phyloP scores from a whole-genome alignment of 257 asterid genomes.

The Echium plantagineum region DNA sequence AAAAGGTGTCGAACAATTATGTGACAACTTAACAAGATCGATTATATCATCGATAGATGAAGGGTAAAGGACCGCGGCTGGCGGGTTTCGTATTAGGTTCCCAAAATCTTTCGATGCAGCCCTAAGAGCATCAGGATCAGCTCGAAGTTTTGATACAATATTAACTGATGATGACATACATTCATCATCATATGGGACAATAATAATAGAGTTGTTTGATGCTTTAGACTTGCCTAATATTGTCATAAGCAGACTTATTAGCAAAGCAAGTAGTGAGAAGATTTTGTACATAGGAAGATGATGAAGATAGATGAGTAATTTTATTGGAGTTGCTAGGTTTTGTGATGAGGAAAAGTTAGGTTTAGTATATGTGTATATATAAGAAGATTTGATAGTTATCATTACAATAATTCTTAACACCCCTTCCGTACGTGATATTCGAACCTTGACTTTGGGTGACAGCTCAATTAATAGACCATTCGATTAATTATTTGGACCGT shows the following conservation, averaged over 20 bases:
- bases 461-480: too few relatives aligned
- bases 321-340: too few relatives aligned
- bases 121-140: conserved; percentile 19
- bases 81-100: conserved; percentile 31
- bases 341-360: background rate
- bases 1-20: conserved; percentile 34
- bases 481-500: too few relatives aligned
- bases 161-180: conserved; percentile 13
- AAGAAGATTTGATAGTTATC: too few relatives aligned
- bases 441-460: too few relatives aligned
- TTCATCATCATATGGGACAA: conserved; percentile 18
- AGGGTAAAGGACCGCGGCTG: conserved; percentile 50
- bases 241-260: conserved; percentile 16
- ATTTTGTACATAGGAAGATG: conserved; percentile 10
- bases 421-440: too few relatives aligned
- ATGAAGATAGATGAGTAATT: too few relatives aligned
- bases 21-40: conserved; percentile 28
- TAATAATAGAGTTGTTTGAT: conserved; percentile 7
- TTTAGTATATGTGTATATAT: background rate
- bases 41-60: conserved; percentile 35
- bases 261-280: conserved; percentile 9
- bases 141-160: conserved; percentile 15
- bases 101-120: conserved; percentile 55
- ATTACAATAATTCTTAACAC: too few relatives aligned
- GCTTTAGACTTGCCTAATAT: conserved; percentile 15